These are phyloP conservation scores for Adenanthera pavonina DNA, from an alignment of 306 rosid genomes.

Conservation along the genomic window DNA sequence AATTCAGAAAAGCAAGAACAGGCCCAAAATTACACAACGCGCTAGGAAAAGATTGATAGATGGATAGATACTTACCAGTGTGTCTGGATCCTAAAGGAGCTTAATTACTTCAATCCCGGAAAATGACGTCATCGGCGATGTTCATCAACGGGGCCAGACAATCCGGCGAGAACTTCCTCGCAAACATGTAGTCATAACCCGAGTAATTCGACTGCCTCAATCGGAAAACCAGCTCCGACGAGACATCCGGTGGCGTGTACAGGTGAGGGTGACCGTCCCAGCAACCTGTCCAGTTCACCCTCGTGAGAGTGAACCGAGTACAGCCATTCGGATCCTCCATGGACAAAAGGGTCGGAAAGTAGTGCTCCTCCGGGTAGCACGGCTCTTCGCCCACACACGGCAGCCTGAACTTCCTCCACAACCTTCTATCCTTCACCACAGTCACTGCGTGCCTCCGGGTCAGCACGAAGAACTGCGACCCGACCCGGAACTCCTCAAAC, in stretches of 20 bases:
- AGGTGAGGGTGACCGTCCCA: conserved; percentile 69
- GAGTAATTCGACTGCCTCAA: conserved; percentile 57
- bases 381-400: conserved; percentile 57
- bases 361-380: conserved; percentile 78
- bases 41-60: not conserved
- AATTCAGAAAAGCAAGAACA: conserved; percentile 1
- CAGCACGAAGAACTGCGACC: conserved; percentile 66
- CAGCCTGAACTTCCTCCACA: conserved; percentile 64
- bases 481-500: conserved; percentile 61
- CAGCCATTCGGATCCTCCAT: conserved; percentile 65
- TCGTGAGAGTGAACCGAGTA: conserved; percentile 62
- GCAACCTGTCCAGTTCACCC: conserved; percentile 74
- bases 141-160: conserved; percentile 56
- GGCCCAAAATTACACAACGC: not conserved
- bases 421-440: conserved; percentile 51
- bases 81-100: conserved; percentile 20
- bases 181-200: conserved; percentile 50
- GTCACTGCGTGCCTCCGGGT: conserved; percentile 50
- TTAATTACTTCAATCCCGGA: conserved; percentile 48
- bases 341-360: conserved; percentile 67
- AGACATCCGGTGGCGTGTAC: conserved; percentile 54
- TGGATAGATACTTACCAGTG: not conserved
- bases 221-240: conserved; percentile 47
- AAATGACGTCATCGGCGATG: conserved; percentile 61
- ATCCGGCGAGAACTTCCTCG: conserved; percentile 71